Evolutionary conservation across 2,329 filamentous ascomycete genomes (phyloP).

Genomic region (Colletotrichum scovillei): DNA sequence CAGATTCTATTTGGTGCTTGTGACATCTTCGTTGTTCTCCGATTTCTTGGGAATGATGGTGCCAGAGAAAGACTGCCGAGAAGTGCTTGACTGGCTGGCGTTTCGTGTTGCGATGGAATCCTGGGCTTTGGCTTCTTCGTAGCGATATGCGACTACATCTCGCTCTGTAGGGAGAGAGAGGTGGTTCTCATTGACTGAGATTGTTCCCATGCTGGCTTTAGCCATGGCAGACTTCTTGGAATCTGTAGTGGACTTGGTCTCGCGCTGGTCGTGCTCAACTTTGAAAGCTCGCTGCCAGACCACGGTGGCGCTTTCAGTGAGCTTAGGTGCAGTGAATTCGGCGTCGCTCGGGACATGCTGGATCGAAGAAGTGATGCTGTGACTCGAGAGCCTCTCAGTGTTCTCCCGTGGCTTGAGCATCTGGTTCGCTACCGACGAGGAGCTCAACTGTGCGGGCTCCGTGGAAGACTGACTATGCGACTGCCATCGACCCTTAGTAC

Average conservation of each 20-base stretch:
- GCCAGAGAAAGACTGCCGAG: slow-evolving; percentile 25
- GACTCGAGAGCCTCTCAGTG: slow-evolving; percentile 35
- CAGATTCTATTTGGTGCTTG: slow-evolving; percentile 9
- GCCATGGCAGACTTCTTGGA: slow-evolving; percentile 1
- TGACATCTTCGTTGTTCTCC: not conserved
- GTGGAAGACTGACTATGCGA: slow-evolving; percentile 25
- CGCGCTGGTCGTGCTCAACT: slow-evolving; percentile 37
- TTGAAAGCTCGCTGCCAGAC: slow-evolving; percentile 43
- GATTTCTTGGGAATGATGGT: not conserved
- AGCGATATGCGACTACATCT: not conserved
- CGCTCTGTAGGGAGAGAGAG: not conserved
- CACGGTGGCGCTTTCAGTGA: slow-evolving; percentile 40
- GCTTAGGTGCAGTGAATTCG: slow-evolving; percentile 29
- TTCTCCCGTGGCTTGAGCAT: slow-evolving; percentile 8
- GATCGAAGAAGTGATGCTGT: slow-evolving; percentile 35
- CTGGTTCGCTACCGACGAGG: not conserved
- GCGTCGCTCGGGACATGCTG: not conserved
- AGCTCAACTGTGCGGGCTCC: not conserved
- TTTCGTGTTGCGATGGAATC: not conserved
- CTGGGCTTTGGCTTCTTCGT: not conserved
- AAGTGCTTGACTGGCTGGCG: not conserved
- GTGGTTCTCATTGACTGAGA: slow-evolving; percentile 26
- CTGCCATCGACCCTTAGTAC: slow-evolving; percentile 15
- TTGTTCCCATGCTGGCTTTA: slow-evolving; percentile 21
- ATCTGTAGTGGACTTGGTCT: not conserved